Percentiles rank a stretch among this genome's conserved stretches.
Evolutionary conservation across 805 yeast genomes (phyloP).

Genomic region (Zygosaccharomyces gambellarensis): DNA sequence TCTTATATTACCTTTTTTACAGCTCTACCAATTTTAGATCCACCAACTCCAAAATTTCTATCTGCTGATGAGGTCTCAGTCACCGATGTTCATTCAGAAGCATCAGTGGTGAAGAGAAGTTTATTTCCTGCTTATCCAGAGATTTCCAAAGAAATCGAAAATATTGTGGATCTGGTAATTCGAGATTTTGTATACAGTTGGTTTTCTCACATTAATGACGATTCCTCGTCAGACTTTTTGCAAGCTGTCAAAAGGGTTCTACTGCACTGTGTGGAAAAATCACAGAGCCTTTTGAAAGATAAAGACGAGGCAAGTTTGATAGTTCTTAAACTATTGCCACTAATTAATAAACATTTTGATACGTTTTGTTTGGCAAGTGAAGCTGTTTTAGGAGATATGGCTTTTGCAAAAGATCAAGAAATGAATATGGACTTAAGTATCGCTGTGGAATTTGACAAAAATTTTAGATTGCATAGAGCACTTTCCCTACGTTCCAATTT

Average conservation of each 20-base stretch:
- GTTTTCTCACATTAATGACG: slow-evolving; percentile 44
- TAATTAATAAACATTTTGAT: slow-evolving; percentile 59
- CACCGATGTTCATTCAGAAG: background rate
- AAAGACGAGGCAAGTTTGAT: slow-evolving; percentile 55
- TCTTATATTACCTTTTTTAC: background rate
- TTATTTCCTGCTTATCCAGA: slow-evolving; percentile 15
- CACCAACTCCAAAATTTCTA: slow-evolving; percentile 1
- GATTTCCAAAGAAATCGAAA: slow-evolving; percentile 41
- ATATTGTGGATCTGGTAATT: slow-evolving; percentile 43
- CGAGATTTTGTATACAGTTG: slow-evolving; percentile 53
- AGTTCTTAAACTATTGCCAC: slow-evolving; percentile 56
- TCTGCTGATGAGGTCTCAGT: background rate
- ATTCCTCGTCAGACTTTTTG: slow-evolving; percentile 33
- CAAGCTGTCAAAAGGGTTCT: slow-evolving; percentile 42
- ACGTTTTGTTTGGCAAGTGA: slow-evolving; percentile 44
- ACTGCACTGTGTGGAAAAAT: slow-evolving; percentile 14
- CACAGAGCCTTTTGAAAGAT: slow-evolving; percentile 40
- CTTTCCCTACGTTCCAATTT: slow-evolving; percentile 37
- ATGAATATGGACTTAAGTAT: slow-evolving; percentile 39
- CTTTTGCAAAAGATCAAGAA: slow-evolving; percentile 29
- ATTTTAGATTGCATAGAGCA: slow-evolving; percentile 53
- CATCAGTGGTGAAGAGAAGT: slow-evolving; percentile 1
- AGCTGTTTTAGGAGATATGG: slow-evolving; percentile 23
- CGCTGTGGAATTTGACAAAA: slow-evolving; percentile 37
- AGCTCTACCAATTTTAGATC: slow-evolving; percentile 4